Conservation (phyloP, 2,329 filamentous ascomycete species). For the Ophioceras dolichostomum region DNA sequence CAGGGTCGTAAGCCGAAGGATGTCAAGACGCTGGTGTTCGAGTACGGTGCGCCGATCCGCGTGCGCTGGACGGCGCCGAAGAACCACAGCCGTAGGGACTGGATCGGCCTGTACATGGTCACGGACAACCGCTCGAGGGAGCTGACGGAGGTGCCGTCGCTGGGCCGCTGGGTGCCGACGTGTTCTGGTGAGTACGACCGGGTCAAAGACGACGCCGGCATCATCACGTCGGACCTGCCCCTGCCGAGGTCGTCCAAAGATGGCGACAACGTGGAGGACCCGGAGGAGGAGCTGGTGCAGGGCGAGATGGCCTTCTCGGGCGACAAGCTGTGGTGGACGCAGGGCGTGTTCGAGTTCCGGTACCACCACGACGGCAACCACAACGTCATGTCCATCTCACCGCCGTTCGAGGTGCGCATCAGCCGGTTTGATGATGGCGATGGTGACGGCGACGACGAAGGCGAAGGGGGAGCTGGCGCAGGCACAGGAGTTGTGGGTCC, state of each 20-base stretch:
- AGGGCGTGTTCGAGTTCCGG: constrained; percentile 91
- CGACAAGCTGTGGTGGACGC: constrained; percentile 95
- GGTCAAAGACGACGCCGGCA: constrained; percentile 59
- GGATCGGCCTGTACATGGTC: constrained; percentile 94
- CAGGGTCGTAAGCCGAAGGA: constrained; percentile 55
- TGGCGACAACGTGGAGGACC: constrained; percentile 10
- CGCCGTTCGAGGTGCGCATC: constrained; percentile 85
- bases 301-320: constrained; percentile 83
- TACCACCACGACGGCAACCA: constrained; percentile 93
- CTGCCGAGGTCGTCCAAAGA: constrained; percentile 31
- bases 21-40: constrained; percentile 65
- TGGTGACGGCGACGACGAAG: constrained; percentile 26
- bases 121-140: constrained; percentile 85
- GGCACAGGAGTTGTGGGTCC: no score
- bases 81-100: constrained; percentile 82
- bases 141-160: constrained; percentile 68
- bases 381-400: constrained; percentile 85
- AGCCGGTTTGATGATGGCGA: constrained; percentile 68
- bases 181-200: constrained; percentile 67
- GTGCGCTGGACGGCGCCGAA: constrained; percentile 84
- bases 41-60: constrained; percentile 82
- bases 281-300: constrained; percentile 37
- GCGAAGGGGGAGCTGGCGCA: no score
- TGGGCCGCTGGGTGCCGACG: constrained; percentile 82
- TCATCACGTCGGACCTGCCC: constrained; percentile 56